Conservation (phyloP, 371 early-diverging fungal species). For the Apophysomyces trapeziformis region DNA sequence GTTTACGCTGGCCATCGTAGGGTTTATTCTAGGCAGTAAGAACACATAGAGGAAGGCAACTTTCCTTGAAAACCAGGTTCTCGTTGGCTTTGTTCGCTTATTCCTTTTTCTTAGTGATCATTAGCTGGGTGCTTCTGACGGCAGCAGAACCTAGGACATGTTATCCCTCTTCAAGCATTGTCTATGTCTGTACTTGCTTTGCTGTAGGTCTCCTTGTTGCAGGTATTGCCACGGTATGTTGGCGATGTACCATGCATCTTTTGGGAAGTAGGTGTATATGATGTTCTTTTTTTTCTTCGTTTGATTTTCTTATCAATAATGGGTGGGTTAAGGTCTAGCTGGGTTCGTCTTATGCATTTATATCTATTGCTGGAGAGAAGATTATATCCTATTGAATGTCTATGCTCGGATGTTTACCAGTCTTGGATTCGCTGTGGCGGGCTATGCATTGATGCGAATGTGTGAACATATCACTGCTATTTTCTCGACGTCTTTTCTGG, state of each 20-base stretch:
- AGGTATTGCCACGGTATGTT: constrained; percentile 16
- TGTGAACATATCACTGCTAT: constrained; percentile 31
- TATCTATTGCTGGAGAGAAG: constrained; percentile 40
- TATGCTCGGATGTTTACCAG: constrained; percentile 27
- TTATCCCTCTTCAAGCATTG: constrained; percentile 22
- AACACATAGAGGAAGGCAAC: neutral
- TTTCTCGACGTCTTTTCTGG: constrained; percentile 32
- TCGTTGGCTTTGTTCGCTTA: neutral
- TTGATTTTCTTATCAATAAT: neutral
- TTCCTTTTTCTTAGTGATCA: constrained; percentile 22
- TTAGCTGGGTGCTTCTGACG: constrained; percentile 33
- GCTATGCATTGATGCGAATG: constrained; percentile 12
- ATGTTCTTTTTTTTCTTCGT: neutral
- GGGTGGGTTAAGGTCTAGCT: constrained; percentile 18
- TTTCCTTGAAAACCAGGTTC: too few relatives aligned
- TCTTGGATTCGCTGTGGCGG: constrained; percentile 16
- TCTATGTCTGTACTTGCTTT: constrained; percentile 24
- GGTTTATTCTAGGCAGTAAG: constrained; percentile 37
- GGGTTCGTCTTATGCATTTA: constrained; percentile 39
- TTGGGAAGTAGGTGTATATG: constrained; percentile 17
- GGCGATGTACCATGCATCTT: constrained; percentile 22
- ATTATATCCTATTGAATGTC: constrained; percentile 35
- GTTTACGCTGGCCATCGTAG: constrained; percentile 26
- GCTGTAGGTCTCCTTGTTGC: constrained; percentile 28
- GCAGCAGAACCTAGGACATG: constrained; percentile 30